Conservation (phyloP, 345 rosid genomes). For the Hirschfeldia incana region DNA sequence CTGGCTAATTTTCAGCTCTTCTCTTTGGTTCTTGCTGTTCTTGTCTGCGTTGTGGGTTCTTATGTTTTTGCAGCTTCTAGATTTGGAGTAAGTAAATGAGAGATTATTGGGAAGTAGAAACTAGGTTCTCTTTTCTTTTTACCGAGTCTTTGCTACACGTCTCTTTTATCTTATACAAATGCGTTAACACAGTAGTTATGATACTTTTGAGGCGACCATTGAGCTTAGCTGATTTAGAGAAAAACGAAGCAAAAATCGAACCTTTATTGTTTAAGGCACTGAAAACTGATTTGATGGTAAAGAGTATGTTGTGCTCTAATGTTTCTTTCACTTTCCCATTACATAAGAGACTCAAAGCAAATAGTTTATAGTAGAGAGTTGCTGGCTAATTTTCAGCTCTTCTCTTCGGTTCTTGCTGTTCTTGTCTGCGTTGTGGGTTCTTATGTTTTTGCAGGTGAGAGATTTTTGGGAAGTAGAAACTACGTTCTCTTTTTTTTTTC, state of each 20-base stretch:
- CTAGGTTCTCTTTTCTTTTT: neutral
- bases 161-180: neutral
- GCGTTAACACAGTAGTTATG: neutral
- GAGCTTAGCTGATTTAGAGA: neutral
- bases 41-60: constrained; percentile 57
- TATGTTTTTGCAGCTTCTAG: constrained; percentile 64
- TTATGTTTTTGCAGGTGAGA: constrained; percentile 52
- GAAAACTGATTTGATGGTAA: constrained; percentile 3
- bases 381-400: constrained; percentile 84
- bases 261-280: neutral
- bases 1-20: constrained; percentile 88
- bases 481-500: neutral
- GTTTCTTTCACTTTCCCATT: constrained; percentile 16
- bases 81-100: constrained; percentile 39
- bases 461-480: constrained; percentile 13
- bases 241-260: neutral
- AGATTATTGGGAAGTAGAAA: constrained; percentile 15
- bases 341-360: constrained; percentile 20
- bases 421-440: constrained; percentile 59
- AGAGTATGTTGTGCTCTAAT: neutral
- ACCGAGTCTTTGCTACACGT: neutral
- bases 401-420: constrained; percentile 61
- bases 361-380: constrained; percentile 47
- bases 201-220: neutral
- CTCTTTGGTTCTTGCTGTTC: constrained; percentile 59